Conservation (phyloP, 768 basidiomycete genomes). For the Rhodosporidiobolus sp. region DNA sequence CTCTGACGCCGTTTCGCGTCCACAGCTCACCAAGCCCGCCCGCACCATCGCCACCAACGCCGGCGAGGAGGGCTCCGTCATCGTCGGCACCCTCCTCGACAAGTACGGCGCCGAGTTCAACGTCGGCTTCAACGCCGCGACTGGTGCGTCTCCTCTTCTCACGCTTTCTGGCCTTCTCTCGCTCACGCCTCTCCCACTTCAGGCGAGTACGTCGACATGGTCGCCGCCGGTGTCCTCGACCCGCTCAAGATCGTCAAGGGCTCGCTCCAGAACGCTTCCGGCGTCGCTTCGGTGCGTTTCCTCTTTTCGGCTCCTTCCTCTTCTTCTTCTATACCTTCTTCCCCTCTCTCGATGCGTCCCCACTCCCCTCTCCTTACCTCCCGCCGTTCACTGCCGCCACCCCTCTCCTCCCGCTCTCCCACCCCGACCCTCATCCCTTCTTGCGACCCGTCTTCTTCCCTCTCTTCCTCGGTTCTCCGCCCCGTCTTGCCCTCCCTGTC, state of each 20-base stretch:
- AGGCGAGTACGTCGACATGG: conserved; percentile 89
- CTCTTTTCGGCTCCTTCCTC: no score
- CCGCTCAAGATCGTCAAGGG: conserved; percentile 71
- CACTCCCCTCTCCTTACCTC: no score
- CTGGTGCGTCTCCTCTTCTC: conserved; percentile 45
- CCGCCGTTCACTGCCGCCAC: no score
- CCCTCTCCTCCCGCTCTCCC: no score
- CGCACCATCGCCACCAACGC: conserved; percentile 90
- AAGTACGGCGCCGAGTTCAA: conserved; percentile 69
- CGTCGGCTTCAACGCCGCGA: conserved; percentile 86
- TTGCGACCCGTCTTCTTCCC: background rate
- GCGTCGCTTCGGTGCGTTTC: conserved; percentile 66
- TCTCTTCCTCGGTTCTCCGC: background rate
- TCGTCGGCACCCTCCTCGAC: conserved; percentile 77
- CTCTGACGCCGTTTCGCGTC: conserved; percentile 65
- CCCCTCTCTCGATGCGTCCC: no score
- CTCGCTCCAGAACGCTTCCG: conserved; percentile 82
- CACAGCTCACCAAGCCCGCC: conserved; percentile 73
- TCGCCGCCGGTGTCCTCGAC: conserved; percentile 87
- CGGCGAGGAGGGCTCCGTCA: conserved; percentile 88
- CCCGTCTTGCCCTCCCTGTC: no score
- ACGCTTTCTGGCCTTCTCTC: no score
- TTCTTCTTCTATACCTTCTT: background rate
- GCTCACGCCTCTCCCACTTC: no score
- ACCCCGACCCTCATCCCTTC: no score